phyloP scores from a whole-genome alignment of 164 flowering plant species.

The Nymphaea colorata region DNA sequence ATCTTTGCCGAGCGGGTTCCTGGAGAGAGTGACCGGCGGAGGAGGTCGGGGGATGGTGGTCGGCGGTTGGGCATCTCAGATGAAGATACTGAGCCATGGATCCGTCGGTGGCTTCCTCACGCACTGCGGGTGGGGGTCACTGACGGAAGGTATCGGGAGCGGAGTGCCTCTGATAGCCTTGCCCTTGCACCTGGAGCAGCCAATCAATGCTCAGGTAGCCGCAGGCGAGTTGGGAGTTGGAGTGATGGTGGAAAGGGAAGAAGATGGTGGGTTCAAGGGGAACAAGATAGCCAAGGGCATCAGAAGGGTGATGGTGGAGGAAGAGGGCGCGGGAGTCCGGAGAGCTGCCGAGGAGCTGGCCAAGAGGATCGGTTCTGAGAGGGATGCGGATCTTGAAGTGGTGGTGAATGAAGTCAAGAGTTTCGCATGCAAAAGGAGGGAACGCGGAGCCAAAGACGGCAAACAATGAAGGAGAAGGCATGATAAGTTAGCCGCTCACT shows the following conservation, averaged over 20 bases:
- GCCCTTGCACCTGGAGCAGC: not conserved
- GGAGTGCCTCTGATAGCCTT: not conserved
- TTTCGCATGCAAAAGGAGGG: not conserved
- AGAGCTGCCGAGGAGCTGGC: not conserved
- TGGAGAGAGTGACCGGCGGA: not conserved
- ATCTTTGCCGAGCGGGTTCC: not conserved
- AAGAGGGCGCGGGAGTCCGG: not conserved
- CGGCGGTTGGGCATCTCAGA: not conserved
- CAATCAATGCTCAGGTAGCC: not conserved
- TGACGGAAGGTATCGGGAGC: not conserved
- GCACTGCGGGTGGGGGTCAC: not conserved
- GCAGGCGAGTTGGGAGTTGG: not conserved
- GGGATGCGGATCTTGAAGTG: not conserved
- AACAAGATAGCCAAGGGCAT: not conserved
- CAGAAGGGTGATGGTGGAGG: not conserved
- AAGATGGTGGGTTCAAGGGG: not conserved
- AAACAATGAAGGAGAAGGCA: no score
- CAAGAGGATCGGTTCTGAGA: not conserved
- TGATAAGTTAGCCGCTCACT: no score
- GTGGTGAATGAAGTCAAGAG: not conserved
- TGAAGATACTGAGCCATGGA: not conserved
- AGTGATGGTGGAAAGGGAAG: not conserved
- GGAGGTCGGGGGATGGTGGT: not conserved
- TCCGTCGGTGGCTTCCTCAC: not conserved
- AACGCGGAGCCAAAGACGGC: no score